Evolutionary conservation across 805 yeast genomes (phyloP), one percentile per base, ranked within the genome.

Genomic region (Saccharomycopsis lassenensis): DNA sequence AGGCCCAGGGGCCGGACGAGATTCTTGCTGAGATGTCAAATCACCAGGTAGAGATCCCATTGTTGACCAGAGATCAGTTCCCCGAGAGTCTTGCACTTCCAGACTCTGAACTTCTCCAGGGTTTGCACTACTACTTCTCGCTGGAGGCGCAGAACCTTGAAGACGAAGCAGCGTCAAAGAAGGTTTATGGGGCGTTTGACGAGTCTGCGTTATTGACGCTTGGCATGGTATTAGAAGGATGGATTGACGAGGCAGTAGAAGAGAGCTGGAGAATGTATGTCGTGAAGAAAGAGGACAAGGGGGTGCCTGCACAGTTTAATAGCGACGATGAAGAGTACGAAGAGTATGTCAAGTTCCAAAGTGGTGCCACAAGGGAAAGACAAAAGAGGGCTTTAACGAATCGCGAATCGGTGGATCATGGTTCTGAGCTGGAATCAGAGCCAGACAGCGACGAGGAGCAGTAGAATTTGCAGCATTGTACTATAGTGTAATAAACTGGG

Each of bases 191-290:
- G 17, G 22, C 4, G 17, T 33, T 35, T 35, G 46, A 42, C 17
- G 46, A 39, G 24, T 28, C 46, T 12, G 44, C 41, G 11, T 29
- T 42, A 15, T 26, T 42, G 4, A 34, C 44, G n/a, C 12, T 42
- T n/a, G 46, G 46, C 6, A 20, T 42, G 22, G 14, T 39, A 5
- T 27, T 42, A 8, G 44, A 39, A 23, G 36, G 33, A 12, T 35
- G 40, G 46, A 27, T 42, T 21, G 18, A 24, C 8, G 43, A 39
- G 29, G 4, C 7, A 16, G 12, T 12, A 17, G 17, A 12, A 19
- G 15, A 8, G n/a, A 21, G 6, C 19, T n/a, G 7, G 7, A 21
- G 11, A 31, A 31, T 7, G n/a, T 12, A 15, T 12, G 12, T 23
- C 12, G 8, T 8, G n/a, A 12, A 14, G 8, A 27, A 27, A n/a